Evolutionary conservation across 164 flowering plant species (phyloP).

Genomic region (Aristolochia californica): DNA sequence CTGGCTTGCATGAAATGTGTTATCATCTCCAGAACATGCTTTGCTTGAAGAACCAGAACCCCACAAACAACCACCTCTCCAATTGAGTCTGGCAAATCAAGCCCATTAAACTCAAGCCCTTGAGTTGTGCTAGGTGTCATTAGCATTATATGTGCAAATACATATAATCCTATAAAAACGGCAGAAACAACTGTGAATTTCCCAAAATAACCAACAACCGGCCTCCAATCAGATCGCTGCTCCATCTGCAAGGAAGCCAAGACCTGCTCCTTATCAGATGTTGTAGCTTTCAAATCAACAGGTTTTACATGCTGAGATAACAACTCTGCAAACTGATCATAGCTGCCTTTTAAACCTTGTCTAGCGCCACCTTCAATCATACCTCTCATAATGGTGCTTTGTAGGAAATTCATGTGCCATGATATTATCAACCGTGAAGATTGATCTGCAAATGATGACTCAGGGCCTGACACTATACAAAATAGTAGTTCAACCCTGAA

Average conservation of each 20-base stretch:
- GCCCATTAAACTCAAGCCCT: constrained; percentile 90
- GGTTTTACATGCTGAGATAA: constrained; percentile 46
- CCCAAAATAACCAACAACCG: constrained; percentile 66
- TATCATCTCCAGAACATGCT: constrained; percentile 52
- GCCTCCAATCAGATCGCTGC: constrained; percentile 67
- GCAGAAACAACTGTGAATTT: constrained; percentile 71
- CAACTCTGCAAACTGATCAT: constrained; percentile 38
- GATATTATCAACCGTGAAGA: constrained; percentile 67
- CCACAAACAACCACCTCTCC: constrained; percentile 79
- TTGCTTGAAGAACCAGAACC: constrained; percentile 69
- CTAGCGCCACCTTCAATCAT: constrained; percentile 91
- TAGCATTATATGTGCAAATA: constrained; percentile 53
- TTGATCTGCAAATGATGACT: constrained; percentile 64
- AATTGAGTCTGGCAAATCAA: constrained; percentile 93
- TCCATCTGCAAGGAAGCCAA: constrained; percentile 77
- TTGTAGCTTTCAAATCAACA: constrained; percentile 50
- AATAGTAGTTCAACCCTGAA: constrained; percentile 68
- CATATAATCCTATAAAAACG: constrained; percentile 52
- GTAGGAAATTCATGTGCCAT: constrained; percentile 84
- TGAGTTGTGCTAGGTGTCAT: constrained; percentile 52
- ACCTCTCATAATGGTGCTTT: constrained; percentile 91
- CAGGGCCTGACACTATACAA: constrained; percentile 78
- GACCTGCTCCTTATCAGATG: constrained; percentile 59
- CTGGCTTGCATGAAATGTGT: constrained; percentile 90
- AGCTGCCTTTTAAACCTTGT: constrained; percentile 76